A percentile compares a stretch with the other conserved stretches of the same genome.
These are phyloP conservation scores for Triadica sebifera DNA, from an alignment of 345 rosid genomes.

Conservation along the genomic window DNA sequence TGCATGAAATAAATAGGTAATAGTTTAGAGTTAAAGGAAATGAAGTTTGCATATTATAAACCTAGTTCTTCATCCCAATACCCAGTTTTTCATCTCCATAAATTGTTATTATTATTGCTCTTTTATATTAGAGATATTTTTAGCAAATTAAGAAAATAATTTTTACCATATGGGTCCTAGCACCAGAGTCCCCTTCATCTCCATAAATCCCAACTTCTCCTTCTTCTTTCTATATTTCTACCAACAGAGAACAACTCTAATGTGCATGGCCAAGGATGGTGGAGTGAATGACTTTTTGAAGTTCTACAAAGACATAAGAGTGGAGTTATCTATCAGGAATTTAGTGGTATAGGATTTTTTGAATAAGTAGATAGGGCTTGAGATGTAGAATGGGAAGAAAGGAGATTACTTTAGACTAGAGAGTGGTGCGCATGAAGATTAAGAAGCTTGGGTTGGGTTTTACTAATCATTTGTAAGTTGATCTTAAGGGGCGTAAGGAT, in stretches of 20 bases:
- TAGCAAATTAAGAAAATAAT: too few species aligned
- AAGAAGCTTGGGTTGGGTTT: constrained; percentile 28
- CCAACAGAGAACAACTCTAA: constrained; percentile 61
- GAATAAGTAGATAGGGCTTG: constrained; percentile 86
- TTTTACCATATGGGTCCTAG: too few species aligned
- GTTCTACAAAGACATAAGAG: constrained; percentile 66
- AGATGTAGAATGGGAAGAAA: constrained; percentile 73
- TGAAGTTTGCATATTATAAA: too few species aligned
- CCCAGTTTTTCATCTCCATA: too few species aligned
- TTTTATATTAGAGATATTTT: too few species aligned
- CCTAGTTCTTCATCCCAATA: too few species aligned
- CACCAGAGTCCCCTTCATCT: constrained; percentile 27
- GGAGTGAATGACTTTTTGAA: constrained; percentile 80
- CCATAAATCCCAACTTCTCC: too few species aligned
- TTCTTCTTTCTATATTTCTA: constrained; percentile 51
- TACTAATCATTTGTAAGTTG: constrained; percentile 28
- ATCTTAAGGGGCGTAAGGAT: constrained; percentile 55
- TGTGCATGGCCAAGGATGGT: constrained; percentile 91
- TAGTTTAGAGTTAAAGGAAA: too few species aligned
- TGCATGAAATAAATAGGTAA: too few species aligned
- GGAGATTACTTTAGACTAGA: constrained; percentile 42
- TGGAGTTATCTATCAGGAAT: constrained; percentile 49
- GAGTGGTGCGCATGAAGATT: constrained; percentile 26
- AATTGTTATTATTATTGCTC: too few species aligned
- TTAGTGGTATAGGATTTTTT: constrained; percentile 64